phyloP scores from a whole-genome alignment of 2,329 filamentous ascomycete species.

The Penicillium sp. region DNA sequence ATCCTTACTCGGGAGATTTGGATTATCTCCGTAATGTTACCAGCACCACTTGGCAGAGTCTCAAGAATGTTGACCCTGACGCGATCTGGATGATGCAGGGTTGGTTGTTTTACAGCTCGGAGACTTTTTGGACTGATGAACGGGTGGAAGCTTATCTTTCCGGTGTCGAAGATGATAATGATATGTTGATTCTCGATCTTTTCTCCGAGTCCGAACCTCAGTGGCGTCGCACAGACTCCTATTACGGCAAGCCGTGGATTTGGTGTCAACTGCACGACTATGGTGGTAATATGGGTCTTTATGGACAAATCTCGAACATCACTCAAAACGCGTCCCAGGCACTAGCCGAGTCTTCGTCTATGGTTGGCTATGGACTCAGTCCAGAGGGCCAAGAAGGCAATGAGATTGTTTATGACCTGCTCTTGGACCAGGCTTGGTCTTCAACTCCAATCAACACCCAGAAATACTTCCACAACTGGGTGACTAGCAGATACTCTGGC shows the following conservation, averaged over 20 bases:
- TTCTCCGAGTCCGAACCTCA: slow-evolving; percentile 53
- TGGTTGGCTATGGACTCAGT: slow-evolving; percentile 52
- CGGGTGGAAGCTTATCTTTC: slow-evolving; percentile 53
- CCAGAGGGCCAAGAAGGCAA: slow-evolving; percentile 56
- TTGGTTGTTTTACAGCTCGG: slow-evolving; percentile 53
- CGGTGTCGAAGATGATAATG: slow-evolving; percentile 44
- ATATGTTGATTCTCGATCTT: slow-evolving; percentile 55
- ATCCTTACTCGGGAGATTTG: slow-evolving; percentile 48
- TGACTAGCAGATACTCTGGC: slow-evolving; percentile 43
- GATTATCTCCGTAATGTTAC: slow-evolving; percentile 48
- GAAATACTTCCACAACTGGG: slow-evolving; percentile 51
- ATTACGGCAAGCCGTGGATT: slow-evolving; percentile 56
- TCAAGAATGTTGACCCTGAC: slow-evolving; percentile 51
- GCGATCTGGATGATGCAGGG: slow-evolving; percentile 58
- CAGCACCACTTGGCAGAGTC: slow-evolving; percentile 46
- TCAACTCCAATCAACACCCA: slow-evolving; percentile 44
- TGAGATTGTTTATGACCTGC: slow-evolving; percentile 54
- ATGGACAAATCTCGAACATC: slow-evolving; percentile 53
- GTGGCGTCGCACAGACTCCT: slow-evolving; percentile 53
- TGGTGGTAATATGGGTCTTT: slow-evolving; percentile 52
- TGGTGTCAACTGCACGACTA: slow-evolving; percentile 57
- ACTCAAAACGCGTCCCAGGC: slow-evolving; percentile 51
- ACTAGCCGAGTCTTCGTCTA: slow-evolving; percentile 39
- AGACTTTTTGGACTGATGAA: slow-evolving; percentile 51
- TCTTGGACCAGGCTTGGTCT: slow-evolving; percentile 56